Conservation (phyloP, 2,329 filamentous ascomycete genomes). For the Ceratocystis variospora region DNA sequence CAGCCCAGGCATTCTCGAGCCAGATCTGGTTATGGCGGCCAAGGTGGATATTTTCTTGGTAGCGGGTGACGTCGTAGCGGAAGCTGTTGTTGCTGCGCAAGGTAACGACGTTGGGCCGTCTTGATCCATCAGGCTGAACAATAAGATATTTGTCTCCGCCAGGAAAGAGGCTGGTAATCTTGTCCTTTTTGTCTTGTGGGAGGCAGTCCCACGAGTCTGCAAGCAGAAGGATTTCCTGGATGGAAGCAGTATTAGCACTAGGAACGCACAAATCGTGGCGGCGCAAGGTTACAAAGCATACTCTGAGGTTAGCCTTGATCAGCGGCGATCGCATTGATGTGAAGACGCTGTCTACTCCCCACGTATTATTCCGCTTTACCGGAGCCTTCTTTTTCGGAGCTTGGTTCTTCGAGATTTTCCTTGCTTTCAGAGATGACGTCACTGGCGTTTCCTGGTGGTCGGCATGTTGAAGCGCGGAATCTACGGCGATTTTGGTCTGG, state of each 20-base stretch:
- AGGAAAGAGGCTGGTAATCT: conserved; percentile 11
- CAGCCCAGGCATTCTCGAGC: conserved; percentile 39
- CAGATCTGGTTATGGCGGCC: conserved; percentile 41
- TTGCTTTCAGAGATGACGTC: background rate
- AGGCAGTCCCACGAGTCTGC: conserved; percentile 14
- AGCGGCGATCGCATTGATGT: conserved; percentile 13
- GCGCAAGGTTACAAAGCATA: background rate
- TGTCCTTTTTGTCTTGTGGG: background rate
- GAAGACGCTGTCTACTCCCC: conserved; percentile 12
- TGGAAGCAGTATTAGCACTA: background rate
- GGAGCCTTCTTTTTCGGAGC: background rate
- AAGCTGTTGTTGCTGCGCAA: conserved; percentile 36
- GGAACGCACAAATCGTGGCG: background rate
- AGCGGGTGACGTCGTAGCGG: conserved; percentile 34
- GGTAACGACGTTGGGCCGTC: conserved; percentile 31
- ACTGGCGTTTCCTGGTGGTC: background rate
- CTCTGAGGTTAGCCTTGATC: conserved; percentile 13
- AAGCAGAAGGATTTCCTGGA: conserved; percentile 15
- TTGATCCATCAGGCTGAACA: conserved; percentile 26
- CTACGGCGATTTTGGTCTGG: background rate
- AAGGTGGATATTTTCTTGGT: conserved; percentile 33
- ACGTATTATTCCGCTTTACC: conserved; percentile 8
- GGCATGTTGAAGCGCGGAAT: background rate
- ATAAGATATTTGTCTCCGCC: conserved; percentile 26
- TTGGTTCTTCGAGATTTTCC: background rate